A percentile compares a stretch with the other conserved stretches of the same genome.
These are phyloP conservation scores for Pueraria montana DNA, from an alignment of 306 rosid species.

Conservation along the genomic window DNA sequence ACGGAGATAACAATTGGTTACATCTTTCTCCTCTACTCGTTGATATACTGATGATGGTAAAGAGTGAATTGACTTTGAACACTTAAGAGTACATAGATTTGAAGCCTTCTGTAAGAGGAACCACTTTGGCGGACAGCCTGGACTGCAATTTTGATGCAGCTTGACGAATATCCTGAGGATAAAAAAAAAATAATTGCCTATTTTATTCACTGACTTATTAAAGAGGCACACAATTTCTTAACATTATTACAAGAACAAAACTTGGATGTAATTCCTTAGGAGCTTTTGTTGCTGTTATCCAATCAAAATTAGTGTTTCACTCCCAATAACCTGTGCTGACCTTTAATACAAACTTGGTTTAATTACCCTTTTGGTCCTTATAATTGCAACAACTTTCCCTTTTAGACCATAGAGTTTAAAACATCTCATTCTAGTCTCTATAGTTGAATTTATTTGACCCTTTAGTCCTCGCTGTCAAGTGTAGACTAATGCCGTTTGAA, in stretches of 20 bases:
- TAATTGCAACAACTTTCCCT: no score
- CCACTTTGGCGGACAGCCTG: slow-evolving; percentile 79
- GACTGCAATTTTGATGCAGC: slow-evolving; percentile 86
- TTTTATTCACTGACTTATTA: slow-evolving; percentile 26
- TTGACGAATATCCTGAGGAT: slow-evolving; percentile 83
- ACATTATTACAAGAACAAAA: background rate
- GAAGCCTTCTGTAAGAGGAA: slow-evolving; percentile 92
- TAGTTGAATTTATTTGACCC: no score
- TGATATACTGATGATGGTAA: background rate
- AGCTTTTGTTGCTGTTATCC: background rate
- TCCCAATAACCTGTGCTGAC: no score
- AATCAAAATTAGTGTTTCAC: background rate
- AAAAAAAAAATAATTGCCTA: background rate
- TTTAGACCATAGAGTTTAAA: no score
- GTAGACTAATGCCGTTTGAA: no score
- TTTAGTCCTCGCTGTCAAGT: no score
- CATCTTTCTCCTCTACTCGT: slow-evolving; percentile 24
- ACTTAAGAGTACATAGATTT: slow-evolving; percentile 67
- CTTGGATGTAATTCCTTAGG: background rate
- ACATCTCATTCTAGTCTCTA: no score
- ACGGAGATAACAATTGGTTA: slow-evolving; percentile 7
- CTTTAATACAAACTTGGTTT: background rate
- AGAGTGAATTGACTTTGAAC: slow-evolving; percentile 1
- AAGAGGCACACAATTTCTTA: background rate
- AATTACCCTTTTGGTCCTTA: no score